Base-by-base conservation (phyloP, 140 eudicot genomes). In the Senecio squalidus region DNA sequence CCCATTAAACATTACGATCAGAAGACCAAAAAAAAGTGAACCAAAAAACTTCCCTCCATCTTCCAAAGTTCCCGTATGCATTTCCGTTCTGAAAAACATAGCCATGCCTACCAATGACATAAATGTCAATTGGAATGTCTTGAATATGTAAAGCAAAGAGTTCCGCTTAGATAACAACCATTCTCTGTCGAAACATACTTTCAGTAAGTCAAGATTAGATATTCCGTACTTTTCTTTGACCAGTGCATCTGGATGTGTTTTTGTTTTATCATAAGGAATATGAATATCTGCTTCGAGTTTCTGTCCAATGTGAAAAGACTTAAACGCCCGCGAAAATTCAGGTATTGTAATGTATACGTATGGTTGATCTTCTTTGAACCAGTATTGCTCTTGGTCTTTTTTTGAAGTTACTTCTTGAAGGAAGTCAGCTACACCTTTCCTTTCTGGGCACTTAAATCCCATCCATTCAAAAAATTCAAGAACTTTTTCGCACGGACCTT, bases 341-440 rank as follows among this genome's bases (percentile, higher is more conserved):
- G 55, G n/a, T 23, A 65, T 56, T 13, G 83, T 72, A 23, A 80
- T 38, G 28, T 38, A 73, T 64, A 39, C 48, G 34, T 73, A 76
- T 22, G 72, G 73, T 55, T 76, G 53, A 27, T 80, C 55, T 30
- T 5, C 33, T 18, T 55, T 73, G 24, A 55, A 69, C 83, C 83
- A 81, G 27, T 81, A 81, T 22, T 81, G 87, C 16, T 69, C 67
- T 73, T 81, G 83, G 21, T 81, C 87, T 60, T 76, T 81, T 41
- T 30, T 59, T 67, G 58, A 66, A 62, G 65, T 82, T 67, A 76
- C 96, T 73, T 89, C 97, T 59, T 89, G 97, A 6, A 89, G 85
- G 53, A 79, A 89, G 72, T 82, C 92, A 10, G 95, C 88, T 6
- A 82, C 84, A 23, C 85, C 97, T 27, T 89, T 89, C 51, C 97